Base-by-base conservation (phyloP, 2,329 filamentous ascomycete genomes). In the Nigrospora oryzae region DNA sequence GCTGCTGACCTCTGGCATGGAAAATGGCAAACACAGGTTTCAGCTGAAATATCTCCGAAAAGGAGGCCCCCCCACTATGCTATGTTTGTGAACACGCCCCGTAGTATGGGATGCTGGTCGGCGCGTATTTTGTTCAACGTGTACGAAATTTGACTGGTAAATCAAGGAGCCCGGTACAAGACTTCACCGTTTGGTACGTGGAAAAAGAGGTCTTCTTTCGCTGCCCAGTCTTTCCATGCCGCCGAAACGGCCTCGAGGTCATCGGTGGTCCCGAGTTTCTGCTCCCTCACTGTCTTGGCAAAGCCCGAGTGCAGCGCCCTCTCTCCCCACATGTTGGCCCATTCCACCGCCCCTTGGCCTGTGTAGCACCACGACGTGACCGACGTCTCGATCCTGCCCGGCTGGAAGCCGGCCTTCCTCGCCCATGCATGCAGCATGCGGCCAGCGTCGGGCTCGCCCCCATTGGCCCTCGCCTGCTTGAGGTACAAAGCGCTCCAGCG, bases 341-440 rank as follows among this genome's bases (percentile, higher is more conserved):
- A 42, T n/a, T 36, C 19, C 10, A 14, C 11, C 17, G 40, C 40
- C 33, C n/a, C 11, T 16, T 15, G 13, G 33, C 40, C 40, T 14
- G 40, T 42, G 40, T 42, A 42, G 40, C 40, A 42, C 40, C 40
- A 36, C 10, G 40, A 36, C 7, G 40, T 16, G 17, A 42, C 40
- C 10, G 33, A 35, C 11, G 19, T 15, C 32, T 36, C 16, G 8
- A 28, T 16, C 10, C 13, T 2, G 8, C 13, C 40, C 15, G 19
- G 13, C 13, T 15, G 16, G 33, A 42, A 42, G 14, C 40, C 40
- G 11, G 40, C 40, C 5, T 8, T 17, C 40, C 40, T 17, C 3
- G 40, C 40, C 40, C 40, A 42, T 2, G 33, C 17, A n/a, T 36
- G 40, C 40, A 42, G 40, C 17, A 17, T 23, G 1, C 40, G 40